phyloP scores from a whole-genome alignment of 768 basidiomycete genomes.

The Rhodocollybia butyracea region DNA sequence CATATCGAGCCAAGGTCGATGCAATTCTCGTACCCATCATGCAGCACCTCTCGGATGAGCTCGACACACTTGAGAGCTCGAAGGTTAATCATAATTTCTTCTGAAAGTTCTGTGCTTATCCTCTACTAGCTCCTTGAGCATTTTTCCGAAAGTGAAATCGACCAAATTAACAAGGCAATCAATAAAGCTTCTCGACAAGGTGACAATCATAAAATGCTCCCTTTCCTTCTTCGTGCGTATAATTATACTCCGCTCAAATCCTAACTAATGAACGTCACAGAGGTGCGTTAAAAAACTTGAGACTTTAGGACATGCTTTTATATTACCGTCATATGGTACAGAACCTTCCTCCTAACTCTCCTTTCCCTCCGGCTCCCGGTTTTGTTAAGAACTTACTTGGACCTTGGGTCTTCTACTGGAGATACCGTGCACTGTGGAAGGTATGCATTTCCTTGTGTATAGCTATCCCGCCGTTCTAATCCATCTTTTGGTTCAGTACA shows the following conservation, averaged over 20 bases:
- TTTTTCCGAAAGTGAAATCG: slow-evolving; percentile 11
- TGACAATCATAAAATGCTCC: slow-evolving; percentile 2
- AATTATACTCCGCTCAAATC: background rate
- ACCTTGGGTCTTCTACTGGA: slow-evolving; percentile 14
- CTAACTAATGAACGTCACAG: background rate
- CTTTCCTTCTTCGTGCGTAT: slow-evolving; percentile 11
- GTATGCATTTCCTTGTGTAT: background rate
- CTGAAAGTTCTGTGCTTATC: background rate
- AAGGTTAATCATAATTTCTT: background rate
- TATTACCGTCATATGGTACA: background rate
- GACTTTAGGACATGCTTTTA: background rate
- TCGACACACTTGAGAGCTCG: slow-evolving; percentile 7
- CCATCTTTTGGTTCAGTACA: background rate
- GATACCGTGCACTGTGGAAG: slow-evolving; percentile 11
- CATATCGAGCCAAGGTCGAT: slow-evolving; percentile 11
- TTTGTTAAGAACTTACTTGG: slow-evolving; percentile 12
- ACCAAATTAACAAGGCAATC: slow-evolving; percentile 8
- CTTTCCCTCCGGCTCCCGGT: slow-evolving; percentile 13
- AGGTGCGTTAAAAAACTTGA: background rate
- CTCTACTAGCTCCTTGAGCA: slow-evolving; percentile 7
- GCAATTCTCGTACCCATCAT: slow-evolving; percentile 7
- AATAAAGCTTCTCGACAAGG: slow-evolving; percentile 8
- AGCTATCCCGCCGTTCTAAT: background rate
- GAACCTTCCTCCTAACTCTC: slow-evolving; percentile 10
- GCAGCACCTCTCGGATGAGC: slow-evolving; percentile 12